Percentiles rank a stretch among this genome's conserved stretches.
Conservation (phyloP, 2,329 filamentous ascomycete genomes). For the Ascochyta clinopodiicola region DNA sequence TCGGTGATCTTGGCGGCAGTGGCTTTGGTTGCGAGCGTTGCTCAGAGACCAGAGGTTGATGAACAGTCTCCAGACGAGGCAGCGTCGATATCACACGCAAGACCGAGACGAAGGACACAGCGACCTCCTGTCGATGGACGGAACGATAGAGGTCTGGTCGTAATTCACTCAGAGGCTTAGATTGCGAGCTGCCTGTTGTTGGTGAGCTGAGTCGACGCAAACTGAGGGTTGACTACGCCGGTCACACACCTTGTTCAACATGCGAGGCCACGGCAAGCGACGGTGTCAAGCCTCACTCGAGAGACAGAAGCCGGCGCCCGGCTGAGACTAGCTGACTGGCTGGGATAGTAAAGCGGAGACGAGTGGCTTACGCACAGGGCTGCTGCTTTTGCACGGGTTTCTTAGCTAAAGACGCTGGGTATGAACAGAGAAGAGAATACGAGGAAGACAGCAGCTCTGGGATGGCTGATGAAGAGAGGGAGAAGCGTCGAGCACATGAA, state of each 20-base stretch:
- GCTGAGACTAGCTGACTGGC: neutral
- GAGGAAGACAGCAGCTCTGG: neutral
- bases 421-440: neutral
- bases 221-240: neutral
- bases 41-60: neutral
- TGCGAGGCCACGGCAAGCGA: neutral
- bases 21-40: neutral
- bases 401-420: no score
- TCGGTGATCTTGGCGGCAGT: neutral
- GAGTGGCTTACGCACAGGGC: neutral
- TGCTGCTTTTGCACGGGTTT: neutral
- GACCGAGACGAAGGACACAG: no score
- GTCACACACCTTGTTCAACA: neutral
- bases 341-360: neutral
- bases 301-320: neutral
- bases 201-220: neutral
- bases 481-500: no score
- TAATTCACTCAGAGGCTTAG: neutral
- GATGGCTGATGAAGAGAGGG: no score
- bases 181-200: neutral
- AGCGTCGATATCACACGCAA: neutral
- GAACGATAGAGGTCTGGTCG: no score
- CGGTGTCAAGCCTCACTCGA: neutral
- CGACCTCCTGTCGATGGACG: no score
- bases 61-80: neutral